Percentiles rank a stretch among this genome's conserved stretches.
Conservation (phyloP, 225 moss, liverwort and hornwort genomes). For the Polytrichum commune region DNA sequence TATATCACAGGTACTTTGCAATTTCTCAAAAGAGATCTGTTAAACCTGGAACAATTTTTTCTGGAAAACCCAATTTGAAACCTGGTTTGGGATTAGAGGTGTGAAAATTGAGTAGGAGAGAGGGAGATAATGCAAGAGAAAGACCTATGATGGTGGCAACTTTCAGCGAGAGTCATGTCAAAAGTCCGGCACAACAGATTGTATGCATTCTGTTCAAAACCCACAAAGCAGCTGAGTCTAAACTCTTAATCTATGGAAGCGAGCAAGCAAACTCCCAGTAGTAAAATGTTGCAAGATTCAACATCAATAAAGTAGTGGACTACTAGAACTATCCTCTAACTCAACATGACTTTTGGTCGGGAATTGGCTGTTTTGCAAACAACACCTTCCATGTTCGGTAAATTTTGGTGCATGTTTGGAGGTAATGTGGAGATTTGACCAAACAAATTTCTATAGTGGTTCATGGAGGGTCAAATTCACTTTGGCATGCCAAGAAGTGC, state of each 20-base stretch:
- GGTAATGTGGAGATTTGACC: too few relatives aligned
- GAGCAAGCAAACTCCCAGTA: not conserved
- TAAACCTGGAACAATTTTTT: too few relatives aligned
- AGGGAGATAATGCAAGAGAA: constrained; percentile 1
- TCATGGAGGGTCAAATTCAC: too few relatives aligned
- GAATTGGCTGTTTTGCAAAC: too few relatives aligned
- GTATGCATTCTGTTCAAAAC: constrained; percentile 78
- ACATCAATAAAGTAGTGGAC: too few relatives aligned
- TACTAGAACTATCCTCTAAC: too few relatives aligned
- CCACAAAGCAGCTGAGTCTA: not conserved
- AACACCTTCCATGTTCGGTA: too few relatives aligned
- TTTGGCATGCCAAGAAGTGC: too few relatives aligned
- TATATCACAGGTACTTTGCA: constrained; percentile 1
- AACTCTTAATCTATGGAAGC: not conserved
- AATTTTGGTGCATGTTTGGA: too few relatives aligned
- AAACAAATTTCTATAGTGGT: too few relatives aligned
- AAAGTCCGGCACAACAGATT: constrained; percentile 84
- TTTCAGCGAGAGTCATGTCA: constrained; percentile 79
- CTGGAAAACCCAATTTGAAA: not conserved
- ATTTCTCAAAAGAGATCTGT: constrained; percentile 6
- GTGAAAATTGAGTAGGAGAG: too few relatives aligned
- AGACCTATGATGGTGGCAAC: constrained; percentile 75
- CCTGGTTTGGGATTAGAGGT: not conserved
- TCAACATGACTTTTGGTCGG: too few relatives aligned
- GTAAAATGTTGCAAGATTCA: not conserved